phyloP scores from a whole-genome alignment of 1,139 yeast genomes.

The Geotrichum candidum region DNA sequence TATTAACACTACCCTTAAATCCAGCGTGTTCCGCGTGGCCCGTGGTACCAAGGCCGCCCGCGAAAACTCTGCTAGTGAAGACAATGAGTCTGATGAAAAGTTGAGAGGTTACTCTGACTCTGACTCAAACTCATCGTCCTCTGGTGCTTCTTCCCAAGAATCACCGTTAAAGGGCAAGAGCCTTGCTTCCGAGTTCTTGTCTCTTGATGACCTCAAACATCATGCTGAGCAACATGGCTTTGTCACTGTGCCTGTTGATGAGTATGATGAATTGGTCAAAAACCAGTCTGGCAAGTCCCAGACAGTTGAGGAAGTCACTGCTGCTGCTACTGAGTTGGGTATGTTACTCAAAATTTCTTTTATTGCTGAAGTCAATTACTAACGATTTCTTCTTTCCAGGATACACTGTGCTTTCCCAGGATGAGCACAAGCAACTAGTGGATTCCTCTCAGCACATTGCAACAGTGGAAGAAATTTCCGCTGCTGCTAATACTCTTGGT shows the following conservation, averaged over 20 bases:
- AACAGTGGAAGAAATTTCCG: constrained; percentile 21
- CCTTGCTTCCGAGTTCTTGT: constrained; percentile 31
- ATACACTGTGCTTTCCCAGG: constrained; percentile 22
- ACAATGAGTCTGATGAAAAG: neutral
- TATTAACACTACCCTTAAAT: neutral
- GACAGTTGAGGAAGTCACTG: constrained; percentile 20
- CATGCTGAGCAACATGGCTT: constrained; percentile 49
- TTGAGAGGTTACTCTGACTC: neutral
- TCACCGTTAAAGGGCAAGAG: constrained; percentile 8
- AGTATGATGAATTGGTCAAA: constrained; percentile 35
- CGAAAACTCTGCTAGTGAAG: neutral
- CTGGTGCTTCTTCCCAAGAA: neutral
- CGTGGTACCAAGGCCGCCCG: constrained; percentile 1
- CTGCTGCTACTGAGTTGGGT: constrained; percentile 1
- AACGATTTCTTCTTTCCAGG: neutral
- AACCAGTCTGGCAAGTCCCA: constrained; percentile 19
- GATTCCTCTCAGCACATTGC: constrained; percentile 20
- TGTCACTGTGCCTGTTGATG: constrained; percentile 45
- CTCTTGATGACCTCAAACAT: constrained; percentile 40
- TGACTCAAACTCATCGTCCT: neutral
- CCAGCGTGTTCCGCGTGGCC: constrained; percentile 9
- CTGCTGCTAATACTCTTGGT: constrained; percentile 9
- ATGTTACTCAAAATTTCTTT: neutral
- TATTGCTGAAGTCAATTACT: neutral
- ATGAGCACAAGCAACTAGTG: constrained; percentile 38